Percentiles rank a stretch among this genome's conserved stretches.
These are phyloP conservation scores for Rhodotorula sp. DNA, from an alignment of 1,284 basidiomycete genomes.

Conservation along the genomic window DNA sequence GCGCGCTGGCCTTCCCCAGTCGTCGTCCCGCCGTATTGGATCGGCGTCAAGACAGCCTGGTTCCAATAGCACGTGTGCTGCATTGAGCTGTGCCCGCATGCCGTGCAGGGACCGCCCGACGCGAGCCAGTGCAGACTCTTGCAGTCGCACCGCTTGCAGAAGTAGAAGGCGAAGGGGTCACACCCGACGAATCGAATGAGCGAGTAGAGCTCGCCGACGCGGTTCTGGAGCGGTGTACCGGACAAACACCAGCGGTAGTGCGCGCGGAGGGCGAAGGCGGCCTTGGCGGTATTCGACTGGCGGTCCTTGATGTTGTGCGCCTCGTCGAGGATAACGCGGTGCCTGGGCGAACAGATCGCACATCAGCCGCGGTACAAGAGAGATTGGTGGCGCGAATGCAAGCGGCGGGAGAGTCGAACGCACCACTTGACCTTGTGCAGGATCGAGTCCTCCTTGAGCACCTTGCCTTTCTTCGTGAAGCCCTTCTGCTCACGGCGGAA, in stretches of 20 bases:
- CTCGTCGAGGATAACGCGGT: conserved; percentile 76
- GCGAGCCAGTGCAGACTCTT: conserved; percentile 88
- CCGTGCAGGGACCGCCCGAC: conserved; percentile 78
- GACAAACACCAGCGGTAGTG: conserved; percentile 92
- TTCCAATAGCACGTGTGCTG: conserved; percentile 82
- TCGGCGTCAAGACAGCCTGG: conserved; percentile 88
- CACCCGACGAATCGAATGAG: conserved; percentile 81
- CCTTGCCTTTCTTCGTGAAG: conserved; percentile 78
- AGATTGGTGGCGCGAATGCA: too few relatives aligned
- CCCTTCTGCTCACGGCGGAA: conserved; percentile 92
- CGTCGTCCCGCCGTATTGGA: conserved; percentile 66
- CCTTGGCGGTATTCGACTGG: conserved; percentile 91
- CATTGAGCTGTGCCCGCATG: conserved; percentile 56
- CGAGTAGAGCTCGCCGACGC: conserved; percentile 97
- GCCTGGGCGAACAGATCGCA: conserved; percentile 66
- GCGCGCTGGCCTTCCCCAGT: conserved; percentile 71
- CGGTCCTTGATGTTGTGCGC: conserved; percentile 95
- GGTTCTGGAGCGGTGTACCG: conserved; percentile 63
- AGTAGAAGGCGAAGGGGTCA: conserved; percentile 66
- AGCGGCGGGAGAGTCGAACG: neutral
- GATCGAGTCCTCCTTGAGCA: conserved; percentile 84
- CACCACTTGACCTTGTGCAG: conserved; percentile 81
- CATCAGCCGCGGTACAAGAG: conserved; percentile 53
- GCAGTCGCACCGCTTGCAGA: conserved; percentile 77
- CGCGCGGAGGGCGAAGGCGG: conserved; percentile 80